Conservation (phyloP, 2,329 filamentous ascomycete genomes). For the Chalara sp. region DNA sequence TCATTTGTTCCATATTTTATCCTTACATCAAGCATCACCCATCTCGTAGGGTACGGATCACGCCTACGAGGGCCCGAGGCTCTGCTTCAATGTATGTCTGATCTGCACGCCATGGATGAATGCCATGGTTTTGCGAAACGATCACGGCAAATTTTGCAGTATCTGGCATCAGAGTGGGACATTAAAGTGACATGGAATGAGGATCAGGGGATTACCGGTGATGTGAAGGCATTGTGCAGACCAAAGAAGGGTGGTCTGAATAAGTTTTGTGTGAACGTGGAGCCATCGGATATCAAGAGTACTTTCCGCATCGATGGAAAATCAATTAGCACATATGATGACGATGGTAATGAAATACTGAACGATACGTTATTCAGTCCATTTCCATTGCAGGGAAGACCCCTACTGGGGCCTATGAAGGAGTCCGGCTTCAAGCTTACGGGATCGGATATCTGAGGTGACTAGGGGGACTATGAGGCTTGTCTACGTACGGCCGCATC, state of each 20-base stretch:
- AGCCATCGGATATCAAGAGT: slow-evolving; percentile 27
- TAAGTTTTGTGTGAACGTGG: slow-evolving; percentile 19
- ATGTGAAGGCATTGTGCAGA: slow-evolving; percentile 18
- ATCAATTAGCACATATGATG: slow-evolving; percentile 4
- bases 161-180: slow-evolving; percentile 52
- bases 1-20: slow-evolving; percentile 28
- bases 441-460: no score
- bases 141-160: slow-evolving; percentile 41
- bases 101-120: slow-evolving; percentile 53
- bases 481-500: no score
- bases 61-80: slow-evolving; percentile 27
- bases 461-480: no score
- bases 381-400: slow-evolving; percentile 24
- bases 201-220: slow-evolving; percentile 25
- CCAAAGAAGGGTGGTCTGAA: slow-evolving; percentile 14
- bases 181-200: slow-evolving; percentile 41
- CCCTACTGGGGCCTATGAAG: slow-evolving; percentile 15
- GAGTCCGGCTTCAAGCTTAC: slow-evolving; percentile 11
- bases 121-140: slow-evolving; percentile 23
- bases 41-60: slow-evolving; percentile 19
- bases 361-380: slow-evolving; percentile 20
- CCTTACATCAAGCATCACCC: slow-evolving; percentile 20
- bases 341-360: background rate
- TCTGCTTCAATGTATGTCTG: slow-evolving; percentile 47
- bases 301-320: slow-evolving; percentile 3